Percentiles rank a stretch among this genome's conserved stretches.
Conservation (phyloP, 139 green algal genomes). For the Limnomonas spitsbergensis region DNA sequence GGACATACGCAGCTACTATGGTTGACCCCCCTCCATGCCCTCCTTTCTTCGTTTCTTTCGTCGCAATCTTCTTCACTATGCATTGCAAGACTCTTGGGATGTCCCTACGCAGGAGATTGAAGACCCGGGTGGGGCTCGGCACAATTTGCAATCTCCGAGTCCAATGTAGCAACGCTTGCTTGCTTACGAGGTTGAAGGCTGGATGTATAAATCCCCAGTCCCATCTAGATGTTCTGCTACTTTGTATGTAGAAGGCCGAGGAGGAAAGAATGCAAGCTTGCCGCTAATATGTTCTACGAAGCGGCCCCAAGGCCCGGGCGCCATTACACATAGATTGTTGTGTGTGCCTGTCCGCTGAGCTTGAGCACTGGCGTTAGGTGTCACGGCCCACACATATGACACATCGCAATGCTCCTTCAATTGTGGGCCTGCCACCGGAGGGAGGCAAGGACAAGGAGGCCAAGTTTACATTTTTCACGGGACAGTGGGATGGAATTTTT, state of each 20-base stretch:
- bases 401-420: too few species aligned
- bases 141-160: too few species aligned
- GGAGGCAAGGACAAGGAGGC: too few species aligned
- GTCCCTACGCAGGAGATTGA: too few species aligned
- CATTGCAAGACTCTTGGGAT: conserved; percentile 2
- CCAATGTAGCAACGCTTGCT: too few species aligned
- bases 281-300: conserved; percentile 29
- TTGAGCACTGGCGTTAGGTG: too few species aligned
- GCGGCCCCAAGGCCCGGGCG: conserved; percentile 23
- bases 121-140: too few species aligned
- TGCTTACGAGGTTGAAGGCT: conserved; percentile 44
- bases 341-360: too few species aligned
- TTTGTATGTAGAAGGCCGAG: conserved; percentile 72
- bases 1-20: conserved; percentile 62
- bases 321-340: not conserved
- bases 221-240: conserved; percentile 58
- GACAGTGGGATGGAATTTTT: too few species aligned
- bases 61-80: conserved; percentile 4
- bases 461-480: too few species aligned
- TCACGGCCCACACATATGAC: too few species aligned
- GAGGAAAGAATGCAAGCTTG: conserved; percentile 74
- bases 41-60: not conserved
- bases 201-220: conserved; percentile 55
- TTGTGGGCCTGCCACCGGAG: too few species aligned
- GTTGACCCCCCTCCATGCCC: conserved; percentile 23